Percentiles rank a stretch among this genome's conserved stretches.
Conservation (phyloP, 306 rosid genomes). For the Delonix regia region DNA sequence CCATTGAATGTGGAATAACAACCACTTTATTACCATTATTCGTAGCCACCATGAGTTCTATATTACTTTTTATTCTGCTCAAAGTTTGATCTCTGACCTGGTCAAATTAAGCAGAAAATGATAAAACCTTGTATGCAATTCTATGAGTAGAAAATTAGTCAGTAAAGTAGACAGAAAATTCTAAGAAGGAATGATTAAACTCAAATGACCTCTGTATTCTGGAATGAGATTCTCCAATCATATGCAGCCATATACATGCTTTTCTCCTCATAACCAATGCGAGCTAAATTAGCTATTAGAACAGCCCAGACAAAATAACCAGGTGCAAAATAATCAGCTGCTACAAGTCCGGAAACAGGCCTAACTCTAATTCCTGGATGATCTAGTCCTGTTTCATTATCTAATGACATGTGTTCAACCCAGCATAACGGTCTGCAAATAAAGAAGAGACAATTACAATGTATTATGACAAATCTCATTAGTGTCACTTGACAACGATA, state of each 20-base stretch:
- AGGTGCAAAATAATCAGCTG: slow-evolving; percentile 94
- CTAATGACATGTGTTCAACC: slow-evolving; percentile 86
- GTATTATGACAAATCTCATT: slow-evolving; percentile 4
- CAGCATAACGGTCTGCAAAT: slow-evolving; percentile 76
- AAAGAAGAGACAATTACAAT: slow-evolving; percentile 27
- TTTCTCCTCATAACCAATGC: slow-evolving; percentile 88
- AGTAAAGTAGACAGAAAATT: neutral
- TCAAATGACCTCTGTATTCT: slow-evolving; percentile 77
- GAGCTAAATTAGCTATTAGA: slow-evolving; percentile 88
- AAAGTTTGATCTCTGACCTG: slow-evolving; percentile 76
- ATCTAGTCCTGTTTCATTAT: slow-evolving; percentile 87
- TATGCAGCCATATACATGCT: slow-evolving; percentile 92
- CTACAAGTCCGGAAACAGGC: slow-evolving; percentile 93
- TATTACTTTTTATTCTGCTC: slow-evolving; percentile 78
- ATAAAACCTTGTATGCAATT: slow-evolving; percentile 23
- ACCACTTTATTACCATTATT: slow-evolving; percentile 81
- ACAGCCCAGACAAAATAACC: slow-evolving; percentile 96
- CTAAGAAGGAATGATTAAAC: slow-evolving; percentile 5
- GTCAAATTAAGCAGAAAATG: slow-evolving; percentile 38
- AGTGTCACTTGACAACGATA: neutral
- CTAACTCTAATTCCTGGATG: slow-evolving; percentile 73
- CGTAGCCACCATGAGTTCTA: slow-evolving; percentile 83
- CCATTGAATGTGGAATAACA: slow-evolving; percentile 88
- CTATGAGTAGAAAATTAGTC: slow-evolving; percentile 1
- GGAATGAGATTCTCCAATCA: slow-evolving; percentile 88